Conservation (phyloP, 176 grass and related monocot species). For the Raddia distichophylla region DNA sequence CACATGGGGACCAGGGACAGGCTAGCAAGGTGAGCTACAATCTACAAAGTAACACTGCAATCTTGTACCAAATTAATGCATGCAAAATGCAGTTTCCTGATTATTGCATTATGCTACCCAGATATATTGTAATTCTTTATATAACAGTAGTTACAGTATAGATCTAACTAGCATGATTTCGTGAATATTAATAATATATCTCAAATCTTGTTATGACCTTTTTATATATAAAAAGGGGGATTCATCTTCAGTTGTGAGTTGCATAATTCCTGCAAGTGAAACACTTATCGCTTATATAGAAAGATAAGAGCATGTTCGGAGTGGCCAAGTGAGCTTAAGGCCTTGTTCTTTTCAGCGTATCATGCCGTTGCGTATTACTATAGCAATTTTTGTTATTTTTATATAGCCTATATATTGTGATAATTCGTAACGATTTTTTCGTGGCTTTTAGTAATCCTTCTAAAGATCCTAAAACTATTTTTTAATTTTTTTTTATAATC, state of each 20-base stretch:
- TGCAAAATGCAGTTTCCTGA: not conserved
- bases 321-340: too few species aligned
- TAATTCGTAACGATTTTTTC: too few species aligned
- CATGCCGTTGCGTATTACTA: too few species aligned
- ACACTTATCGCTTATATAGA: slow-evolving; percentile 7
- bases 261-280: not conserved
- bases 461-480: too few species aligned
- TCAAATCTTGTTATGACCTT: not conserved
- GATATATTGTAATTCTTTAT: not conserved
- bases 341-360: too few species aligned
- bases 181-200: not conserved
- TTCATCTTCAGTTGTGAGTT: not conserved
- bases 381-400: too few species aligned
- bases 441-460: too few species aligned
- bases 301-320: not conserved
- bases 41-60: not conserved
- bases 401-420: too few species aligned
- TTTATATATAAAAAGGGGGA: not conserved
- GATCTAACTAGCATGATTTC: not conserved
- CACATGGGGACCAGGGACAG: not conserved
- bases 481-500: too few species aligned
- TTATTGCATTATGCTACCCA: not conserved
- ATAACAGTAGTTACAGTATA: not conserved
- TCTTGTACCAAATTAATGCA: not conserved
- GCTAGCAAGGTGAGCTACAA: not conserved